phyloP scores from a whole-genome alignment of 805 yeast genomes.

The Wickerhamomyces bovis region DNA sequence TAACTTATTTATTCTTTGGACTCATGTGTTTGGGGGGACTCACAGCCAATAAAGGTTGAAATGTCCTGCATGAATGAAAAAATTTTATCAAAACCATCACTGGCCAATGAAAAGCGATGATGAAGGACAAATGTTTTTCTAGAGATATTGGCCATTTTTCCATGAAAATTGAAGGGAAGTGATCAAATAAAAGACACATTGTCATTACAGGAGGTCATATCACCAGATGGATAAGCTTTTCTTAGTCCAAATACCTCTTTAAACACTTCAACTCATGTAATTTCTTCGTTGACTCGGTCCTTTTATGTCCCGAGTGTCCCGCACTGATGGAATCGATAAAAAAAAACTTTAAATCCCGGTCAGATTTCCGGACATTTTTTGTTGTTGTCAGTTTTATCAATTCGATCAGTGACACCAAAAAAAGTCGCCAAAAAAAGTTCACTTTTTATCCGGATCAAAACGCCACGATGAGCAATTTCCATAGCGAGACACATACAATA shows the following conservation, averaged over 20 bases:
- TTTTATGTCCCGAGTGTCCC: background rate
- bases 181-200: too few relatives aligned
- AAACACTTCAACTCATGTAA: background rate
- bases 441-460: too few relatives aligned
- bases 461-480: too few relatives aligned
- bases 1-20: constrained; percentile 2
- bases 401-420: background rate
- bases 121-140: constrained; percentile 4
- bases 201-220: too few relatives aligned
- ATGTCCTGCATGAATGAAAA: constrained; percentile 5
- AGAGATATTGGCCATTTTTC: background rate
- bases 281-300: background rate
- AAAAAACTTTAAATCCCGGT: too few relatives aligned
- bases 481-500: too few relatives aligned
- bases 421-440: background rate
- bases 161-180: too few relatives aligned
- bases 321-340: constrained; percentile 8
- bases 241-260: background rate
- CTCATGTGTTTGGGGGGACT: background rate
- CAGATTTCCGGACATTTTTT: background rate
- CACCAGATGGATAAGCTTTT: too few relatives aligned
- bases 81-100: constrained; percentile 23
- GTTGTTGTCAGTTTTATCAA: background rate
- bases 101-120: constrained; percentile 11
- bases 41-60: constrained; percentile 1